Evolutionary conservation across 2,329 filamentous ascomycete genomes (phyloP), one percentile per base, ranked within the genome.

Genomic region (Penicillium sp.): DNA sequence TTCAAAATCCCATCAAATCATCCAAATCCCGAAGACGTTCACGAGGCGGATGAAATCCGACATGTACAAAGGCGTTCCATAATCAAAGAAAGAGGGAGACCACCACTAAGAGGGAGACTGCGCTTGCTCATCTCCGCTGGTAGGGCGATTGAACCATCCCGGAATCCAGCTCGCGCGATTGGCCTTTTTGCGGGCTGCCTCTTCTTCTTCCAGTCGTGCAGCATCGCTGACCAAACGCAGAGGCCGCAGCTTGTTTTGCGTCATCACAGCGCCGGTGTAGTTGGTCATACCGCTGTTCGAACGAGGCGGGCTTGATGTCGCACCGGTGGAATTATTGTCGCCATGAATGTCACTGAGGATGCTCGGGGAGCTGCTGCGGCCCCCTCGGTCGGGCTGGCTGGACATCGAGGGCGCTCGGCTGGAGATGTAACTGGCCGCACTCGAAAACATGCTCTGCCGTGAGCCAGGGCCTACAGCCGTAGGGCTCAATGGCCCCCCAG

Each of bases 241-340:
- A 5, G 91, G 91, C 33, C 90, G 80, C 49, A 94, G 83, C 69
- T 93, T 93, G 62, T 84, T 85, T 57, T 79, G 78, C 24, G 77
- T 80, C 63, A 76, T 75, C 8, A 79, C 75, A n/a, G 78, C 82
- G 8, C 76, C 79, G 32, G 83, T 85, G 49, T 88, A 85, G 50
- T 83, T 84, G 62, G 78, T 85, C 59, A 84, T 77, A 59, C 81
- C 83, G 62, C 80, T 83, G 57, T 77, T 81, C 71, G 86, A 85
- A 47, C 79, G 77, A 3, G 80, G 79, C 8, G 79, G 79, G 51
- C 74, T 79, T 29, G 76, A 74, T 2, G 69, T 74, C 37, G 69
- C 69, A 26, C 66, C 67, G 3, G 72, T 73, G 26, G 71, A 76
- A 46, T 65, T 68, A 24, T 68, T 67, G 34, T 73, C 73, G 26